Percentiles rank a stretch among this genome's conserved stretches.
These are phyloP conservation scores for Corymbia citriodora DNA, from an alignment of 441 rosid genomes.

Conservation along the genomic window DNA sequence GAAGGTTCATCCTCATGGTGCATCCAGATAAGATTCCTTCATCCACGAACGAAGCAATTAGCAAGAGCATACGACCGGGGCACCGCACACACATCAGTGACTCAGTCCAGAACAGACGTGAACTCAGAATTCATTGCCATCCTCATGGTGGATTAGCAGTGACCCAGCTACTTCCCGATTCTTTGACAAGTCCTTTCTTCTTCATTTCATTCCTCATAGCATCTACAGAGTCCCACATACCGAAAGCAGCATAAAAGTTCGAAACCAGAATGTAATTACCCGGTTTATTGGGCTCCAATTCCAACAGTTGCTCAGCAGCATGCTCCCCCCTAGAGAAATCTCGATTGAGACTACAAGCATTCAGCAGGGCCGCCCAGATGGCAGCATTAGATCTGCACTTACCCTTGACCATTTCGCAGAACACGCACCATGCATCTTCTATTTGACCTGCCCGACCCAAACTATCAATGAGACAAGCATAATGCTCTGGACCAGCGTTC, in stretches of 20 bases:
- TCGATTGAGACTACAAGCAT: constrained; percentile 44
- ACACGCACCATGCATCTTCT: constrained; percentile 53
- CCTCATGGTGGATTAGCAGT: neutral
- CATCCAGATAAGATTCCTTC: neutral
- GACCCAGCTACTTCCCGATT: constrained; percentile 53
- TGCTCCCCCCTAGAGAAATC: constrained; percentile 46
- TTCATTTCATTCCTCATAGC: constrained; percentile 42
- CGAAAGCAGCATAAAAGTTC: constrained; percentile 54
- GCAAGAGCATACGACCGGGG: neutral
- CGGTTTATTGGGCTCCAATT: constrained; percentile 33
- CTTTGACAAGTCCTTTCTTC: constrained; percentile 43
- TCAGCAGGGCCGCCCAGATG: constrained; percentile 47
- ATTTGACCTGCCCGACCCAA: constrained; percentile 59
- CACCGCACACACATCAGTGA: neutral
- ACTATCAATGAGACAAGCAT: constrained; percentile 55
- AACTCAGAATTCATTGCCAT: neutral
- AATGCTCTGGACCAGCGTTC: constrained; percentile 49
- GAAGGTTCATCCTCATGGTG: neutral
- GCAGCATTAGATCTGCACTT: constrained; percentile 24
- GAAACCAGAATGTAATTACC: constrained; percentile 40
- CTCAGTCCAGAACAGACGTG: neutral
- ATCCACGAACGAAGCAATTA: neutral
- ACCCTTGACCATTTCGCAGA: constrained; percentile 28
- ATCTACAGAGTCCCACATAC: constrained; percentile 54
- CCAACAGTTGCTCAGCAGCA: constrained; percentile 50